These are phyloP conservation scores for Lactuca sativa DNA, from an alignment of 129 eudicot species.

Conservation along the genomic window DNA sequence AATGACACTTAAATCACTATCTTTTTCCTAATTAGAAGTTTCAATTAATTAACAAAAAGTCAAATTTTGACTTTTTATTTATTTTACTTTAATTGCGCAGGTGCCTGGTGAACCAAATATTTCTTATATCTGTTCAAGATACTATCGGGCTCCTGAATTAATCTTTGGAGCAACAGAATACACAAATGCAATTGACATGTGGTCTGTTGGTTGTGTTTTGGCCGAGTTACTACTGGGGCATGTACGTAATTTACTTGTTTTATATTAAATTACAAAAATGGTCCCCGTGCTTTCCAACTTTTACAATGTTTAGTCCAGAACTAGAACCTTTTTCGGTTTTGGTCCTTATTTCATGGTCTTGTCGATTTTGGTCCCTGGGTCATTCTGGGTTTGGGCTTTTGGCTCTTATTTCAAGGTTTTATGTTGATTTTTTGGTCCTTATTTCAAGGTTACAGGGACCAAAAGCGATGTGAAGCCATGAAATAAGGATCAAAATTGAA, in stretches of 20 bases:
- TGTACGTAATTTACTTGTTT: conserved; percentile 35
- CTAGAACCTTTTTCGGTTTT: neutral
- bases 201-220: conserved; percentile 97
- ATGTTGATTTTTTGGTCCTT: too few relatives aligned
- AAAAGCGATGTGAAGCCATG: too few relatives aligned
- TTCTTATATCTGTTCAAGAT: conserved; percentile 89
- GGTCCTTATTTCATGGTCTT: too few relatives aligned
- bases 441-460: too few relatives aligned
- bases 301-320: neutral
- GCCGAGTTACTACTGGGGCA: conserved; percentile 91
- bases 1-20: conserved; percentile 18
- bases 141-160: conserved; percentile 90
- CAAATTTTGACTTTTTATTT: conserved; percentile 8
- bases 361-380: too few relatives aligned
- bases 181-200: conserved; percentile 93
- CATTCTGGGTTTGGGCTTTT: too few relatives aligned
- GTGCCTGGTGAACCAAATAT: conserved; percentile 96
- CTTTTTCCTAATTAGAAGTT: neutral
- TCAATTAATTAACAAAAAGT: neutral
- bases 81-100: conserved; percentile 33
- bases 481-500: too few relatives aligned
- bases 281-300: neutral
- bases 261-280: neutral
- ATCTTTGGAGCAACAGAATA: conserved; percentile 97
- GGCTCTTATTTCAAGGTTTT: too few relatives aligned